Percentiles rank a stretch among this genome's conserved stretches.
phyloP scores from a whole-genome alignment of 2,329 filamentous ascomycete genomes.

The Incumbomyces lentus region DNA sequence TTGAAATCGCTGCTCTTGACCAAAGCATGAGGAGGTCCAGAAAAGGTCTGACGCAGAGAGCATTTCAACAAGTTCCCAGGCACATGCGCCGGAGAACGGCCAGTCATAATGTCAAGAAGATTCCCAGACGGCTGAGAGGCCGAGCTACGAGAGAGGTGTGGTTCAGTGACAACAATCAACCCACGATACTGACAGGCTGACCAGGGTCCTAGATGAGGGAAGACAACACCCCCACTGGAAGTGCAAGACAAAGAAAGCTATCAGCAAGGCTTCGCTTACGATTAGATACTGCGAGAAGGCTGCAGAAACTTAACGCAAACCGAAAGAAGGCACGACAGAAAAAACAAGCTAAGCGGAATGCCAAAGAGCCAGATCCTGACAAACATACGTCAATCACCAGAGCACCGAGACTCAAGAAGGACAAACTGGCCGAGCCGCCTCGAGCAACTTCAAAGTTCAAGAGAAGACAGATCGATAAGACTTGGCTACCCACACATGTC shows the following conservation, averaged over 20 bases:
- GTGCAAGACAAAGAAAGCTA: slow-evolving; percentile 40
- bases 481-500: slow-evolving; percentile 87
- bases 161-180: neutral
- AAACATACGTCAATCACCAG: slow-evolving; percentile 22
- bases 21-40: slow-evolving; percentile 70
- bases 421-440: slow-evolving; percentile 55
- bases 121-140: slow-evolving; percentile 64
- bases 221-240: slow-evolving; percentile 80
- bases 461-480: slow-evolving; percentile 78
- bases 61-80: slow-evolving; percentile 84
- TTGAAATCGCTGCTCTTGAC: slow-evolving; percentile 78
- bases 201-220: slow-evolving; percentile 56
- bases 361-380: slow-evolving; percentile 15
- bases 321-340: slow-evolving; percentile 39
- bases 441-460: slow-evolving; percentile 61
- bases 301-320: slow-evolving; percentile 49
- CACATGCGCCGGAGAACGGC: slow-evolving; percentile 77
- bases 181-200: slow-evolving; percentile 14
- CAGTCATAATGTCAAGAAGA: slow-evolving; percentile 85
- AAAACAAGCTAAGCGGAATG: slow-evolving; percentile 25
- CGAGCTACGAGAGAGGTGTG: slow-evolving; percentile 55
- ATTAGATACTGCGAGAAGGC: slow-evolving; percentile 62
- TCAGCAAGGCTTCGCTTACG: slow-evolving; percentile 42
- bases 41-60: slow-evolving; percentile 52
- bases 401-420: slow-evolving; percentile 58